Evolutionary conservation across 1,284 basidiomycete genomes (phyloP).

Genomic region (Ceratobasidium sp.): DNA sequence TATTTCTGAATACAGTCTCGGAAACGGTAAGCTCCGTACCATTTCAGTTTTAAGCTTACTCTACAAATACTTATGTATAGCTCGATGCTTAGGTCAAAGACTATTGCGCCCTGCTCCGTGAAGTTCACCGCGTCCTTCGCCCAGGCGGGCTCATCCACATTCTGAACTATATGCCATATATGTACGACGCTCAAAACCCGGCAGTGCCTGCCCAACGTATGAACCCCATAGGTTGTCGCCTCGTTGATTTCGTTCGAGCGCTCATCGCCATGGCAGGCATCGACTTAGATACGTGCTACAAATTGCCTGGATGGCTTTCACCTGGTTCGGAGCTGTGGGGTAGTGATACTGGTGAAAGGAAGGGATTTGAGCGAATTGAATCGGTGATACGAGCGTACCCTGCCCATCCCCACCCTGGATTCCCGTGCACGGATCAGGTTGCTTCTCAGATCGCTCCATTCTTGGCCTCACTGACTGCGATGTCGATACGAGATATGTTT

Average conservation of each 20-base stretch:
- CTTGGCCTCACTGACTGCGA: neutral
- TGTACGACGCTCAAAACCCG: neutral
- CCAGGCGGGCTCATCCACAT: slow-evolving; percentile 21
- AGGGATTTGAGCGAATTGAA: slow-evolving; percentile 13
- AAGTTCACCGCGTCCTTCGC: slow-evolving; percentile 24
- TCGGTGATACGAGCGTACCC: neutral
- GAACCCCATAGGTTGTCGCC: slow-evolving; percentile 9
- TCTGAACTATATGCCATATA: neutral
- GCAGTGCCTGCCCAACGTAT: neutral
- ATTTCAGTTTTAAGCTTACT: neutral
- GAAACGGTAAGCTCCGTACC: neutral
- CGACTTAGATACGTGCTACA: slow-evolving; percentile 18
- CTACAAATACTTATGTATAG: neutral
- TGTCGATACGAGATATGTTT: slow-evolving; percentile 6
- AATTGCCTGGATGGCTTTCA: neutral
- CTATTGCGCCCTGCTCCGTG: slow-evolving; percentile 7
- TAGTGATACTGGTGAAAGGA: neutral
- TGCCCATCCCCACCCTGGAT: slow-evolving; percentile 12
- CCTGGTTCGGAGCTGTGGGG: neutral
- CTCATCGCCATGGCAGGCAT: neutral
- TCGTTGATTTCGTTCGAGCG: neutral
- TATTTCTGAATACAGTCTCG: neutral
- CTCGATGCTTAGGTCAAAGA: slow-evolving; percentile 11
- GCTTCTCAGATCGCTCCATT: slow-evolving; percentile 8
- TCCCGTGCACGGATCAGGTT: neutral